Evolutionary conservation across 805 yeast genomes (phyloP).

Genomic region (Hanseniaspora thailandica): DNA sequence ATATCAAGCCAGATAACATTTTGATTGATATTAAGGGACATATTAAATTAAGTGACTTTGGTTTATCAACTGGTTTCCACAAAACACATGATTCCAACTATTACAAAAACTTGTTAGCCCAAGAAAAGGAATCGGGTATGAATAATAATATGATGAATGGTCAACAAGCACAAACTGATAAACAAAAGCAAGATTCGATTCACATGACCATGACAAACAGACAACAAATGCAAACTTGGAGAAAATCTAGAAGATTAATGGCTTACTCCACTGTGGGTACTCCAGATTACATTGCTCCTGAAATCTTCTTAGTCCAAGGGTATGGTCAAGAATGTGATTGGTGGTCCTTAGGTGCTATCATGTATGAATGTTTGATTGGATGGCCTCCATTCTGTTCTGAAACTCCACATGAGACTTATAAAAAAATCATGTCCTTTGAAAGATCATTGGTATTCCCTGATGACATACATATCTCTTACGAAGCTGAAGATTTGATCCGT

Average conservation of each 20-base stretch:
- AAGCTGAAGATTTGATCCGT: conserved; percentile 75
- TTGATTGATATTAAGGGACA: conserved; percentile 72
- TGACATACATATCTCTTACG: conserved; percentile 78
- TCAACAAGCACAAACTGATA: conserved; percentile 18
- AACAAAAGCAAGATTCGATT: conserved; percentile 75
- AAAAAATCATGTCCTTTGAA: conserved; percentile 83
- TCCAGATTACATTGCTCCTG: conserved; percentile 94
- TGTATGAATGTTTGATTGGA: conserved; percentile 91
- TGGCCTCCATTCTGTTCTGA: conserved; percentile 97
- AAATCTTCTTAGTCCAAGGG: conserved; percentile 82
- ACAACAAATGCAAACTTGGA: conserved; percentile 93
- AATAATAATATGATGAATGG: conserved; percentile 17
- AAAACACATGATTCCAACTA: conserved; percentile 85
- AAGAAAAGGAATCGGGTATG: conserved; percentile 32
- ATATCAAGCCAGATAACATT: conserved; percentile 93
- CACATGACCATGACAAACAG: conserved; percentile 89
- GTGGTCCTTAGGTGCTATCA: conserved; percentile 95
- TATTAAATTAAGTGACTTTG: conserved; percentile 77
- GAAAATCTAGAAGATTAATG: conserved; percentile 81
- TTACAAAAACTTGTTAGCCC: conserved; percentile 69
- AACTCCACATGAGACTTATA: conserved; percentile 85
- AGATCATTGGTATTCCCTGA: conserved; percentile 82
- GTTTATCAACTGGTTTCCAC: conserved; percentile 82
- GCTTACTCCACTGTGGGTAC: conserved; percentile 95
- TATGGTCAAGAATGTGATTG: conserved; percentile 96